Conservation (phyloP, 2,329 filamentous ascomycete genomes). For the Trichoderma arundinaceum region DNA sequence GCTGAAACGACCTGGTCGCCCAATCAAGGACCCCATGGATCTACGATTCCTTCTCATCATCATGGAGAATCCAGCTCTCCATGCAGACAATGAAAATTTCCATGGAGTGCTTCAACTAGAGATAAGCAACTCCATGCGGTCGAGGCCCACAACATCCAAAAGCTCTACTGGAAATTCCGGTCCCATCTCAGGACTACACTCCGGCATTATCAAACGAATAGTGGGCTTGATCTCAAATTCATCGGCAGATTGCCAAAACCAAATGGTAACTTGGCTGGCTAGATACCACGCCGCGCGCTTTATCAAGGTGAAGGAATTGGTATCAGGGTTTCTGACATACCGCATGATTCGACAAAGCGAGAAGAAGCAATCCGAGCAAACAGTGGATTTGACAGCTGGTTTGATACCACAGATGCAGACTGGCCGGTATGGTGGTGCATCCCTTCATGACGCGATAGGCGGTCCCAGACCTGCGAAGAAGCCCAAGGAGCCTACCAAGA, state of each 20-base stretch:
- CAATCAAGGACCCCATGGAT: slow-evolving; percentile 70
- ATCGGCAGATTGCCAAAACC: slow-evolving; percentile 75
- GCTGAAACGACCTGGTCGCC: slow-evolving; percentile 77
- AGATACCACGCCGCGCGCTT: slow-evolving; percentile 72
- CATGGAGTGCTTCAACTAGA: slow-evolving; percentile 48
- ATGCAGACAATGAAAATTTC: slow-evolving; percentile 51
- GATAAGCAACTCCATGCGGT: slow-evolving; percentile 12
- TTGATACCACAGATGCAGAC: slow-evolving; percentile 75
- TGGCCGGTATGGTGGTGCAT: slow-evolving; percentile 69
- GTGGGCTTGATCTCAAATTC: slow-evolving; percentile 80
- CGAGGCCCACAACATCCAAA: slow-evolving; percentile 34
- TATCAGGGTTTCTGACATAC: slow-evolving; percentile 80
- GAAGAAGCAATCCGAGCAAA: slow-evolving; percentile 63
- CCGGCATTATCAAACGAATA: slow-evolving; percentile 83
- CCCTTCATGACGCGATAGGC: slow-evolving; percentile 78
- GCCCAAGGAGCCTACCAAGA: slow-evolving; percentile 59
- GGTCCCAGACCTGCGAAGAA: slow-evolving; percentile 58
- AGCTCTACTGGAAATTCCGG: slow-evolving; percentile 45
- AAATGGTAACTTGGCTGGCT: slow-evolving; percentile 79
- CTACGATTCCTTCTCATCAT: slow-evolving; percentile 79
- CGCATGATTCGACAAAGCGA: slow-evolving; percentile 74
- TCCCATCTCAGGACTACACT: slow-evolving; percentile 69
- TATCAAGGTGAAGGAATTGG: slow-evolving; percentile 74
- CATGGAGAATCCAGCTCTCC: slow-evolving; percentile 77
- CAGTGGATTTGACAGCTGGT: slow-evolving; percentile 65